A percentile compares a stretch with the other conserved stretches of the same genome.
Conservation (phyloP, 305 asterid genomes). For the Lippia alba region DNA sequence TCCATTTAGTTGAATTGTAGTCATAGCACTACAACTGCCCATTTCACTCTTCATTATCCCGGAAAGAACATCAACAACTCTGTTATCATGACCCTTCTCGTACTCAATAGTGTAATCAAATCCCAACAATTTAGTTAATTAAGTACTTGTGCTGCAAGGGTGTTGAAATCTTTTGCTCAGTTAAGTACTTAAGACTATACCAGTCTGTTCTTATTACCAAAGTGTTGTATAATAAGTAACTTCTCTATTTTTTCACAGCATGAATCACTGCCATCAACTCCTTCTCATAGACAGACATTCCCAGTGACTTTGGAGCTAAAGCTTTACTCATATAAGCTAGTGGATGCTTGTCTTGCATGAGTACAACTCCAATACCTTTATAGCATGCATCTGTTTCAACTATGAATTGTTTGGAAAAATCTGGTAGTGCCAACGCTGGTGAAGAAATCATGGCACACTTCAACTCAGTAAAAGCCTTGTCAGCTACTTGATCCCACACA, state of each 20-base stretch:
- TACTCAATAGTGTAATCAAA: not conserved
- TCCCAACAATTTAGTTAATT: not conserved
- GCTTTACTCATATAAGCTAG: not conserved
- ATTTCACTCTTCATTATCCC: not conserved
- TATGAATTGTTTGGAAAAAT: not conserved
- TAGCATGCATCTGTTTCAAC: not conserved
- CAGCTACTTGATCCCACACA: not conserved
- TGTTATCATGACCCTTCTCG: not conserved
- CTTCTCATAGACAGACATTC: not conserved
- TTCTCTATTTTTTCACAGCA: not conserved
- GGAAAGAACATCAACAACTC: not conserved
- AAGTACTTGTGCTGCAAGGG: not conserved
- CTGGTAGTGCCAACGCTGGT: not conserved
- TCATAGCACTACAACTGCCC: not conserved
- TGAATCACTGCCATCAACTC: not conserved
- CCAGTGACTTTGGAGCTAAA: not conserved
- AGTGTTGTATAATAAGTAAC: not conserved
- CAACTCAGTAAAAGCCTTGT: not conserved
- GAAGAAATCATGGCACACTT: not conserved
- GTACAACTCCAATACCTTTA: not conserved
- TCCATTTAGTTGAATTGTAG: not conserved
- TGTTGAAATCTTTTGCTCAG: not conserved
- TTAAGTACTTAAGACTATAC: not conserved
- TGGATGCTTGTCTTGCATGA: not conserved
- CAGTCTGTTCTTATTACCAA: not conserved